Percentiles rank a stretch among this genome's conserved stretches.
phyloP scores from a whole-genome alignment of 352 stramenopile genomes.

The Globisporangium barbulae region DNA sequence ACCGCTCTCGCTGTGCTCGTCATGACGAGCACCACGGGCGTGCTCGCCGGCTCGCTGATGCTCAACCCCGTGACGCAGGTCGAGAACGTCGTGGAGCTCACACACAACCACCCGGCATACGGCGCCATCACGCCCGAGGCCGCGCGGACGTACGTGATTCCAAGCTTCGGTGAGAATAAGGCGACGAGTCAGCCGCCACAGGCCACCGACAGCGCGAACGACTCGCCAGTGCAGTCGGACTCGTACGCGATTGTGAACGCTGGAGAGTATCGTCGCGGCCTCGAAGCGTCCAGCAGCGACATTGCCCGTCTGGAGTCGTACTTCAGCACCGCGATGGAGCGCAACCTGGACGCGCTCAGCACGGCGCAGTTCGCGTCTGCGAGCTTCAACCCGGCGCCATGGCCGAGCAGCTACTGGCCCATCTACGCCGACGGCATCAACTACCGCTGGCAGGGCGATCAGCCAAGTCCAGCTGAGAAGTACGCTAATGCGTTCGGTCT shows the following conservation, averaged over 20 bases:
- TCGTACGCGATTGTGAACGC: neutral
- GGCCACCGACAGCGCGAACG: neutral
- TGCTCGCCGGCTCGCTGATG: neutral
- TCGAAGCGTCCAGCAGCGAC: neutral
- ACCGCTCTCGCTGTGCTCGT: neutral
- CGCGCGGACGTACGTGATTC: neutral
- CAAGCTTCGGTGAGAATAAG: neutral
- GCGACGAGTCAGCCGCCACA: neutral
- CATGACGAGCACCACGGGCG: neutral
- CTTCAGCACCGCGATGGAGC: conserved; percentile 2
- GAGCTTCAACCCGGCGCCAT: conserved; percentile 30
- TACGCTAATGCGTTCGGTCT: conserved; percentile 39
- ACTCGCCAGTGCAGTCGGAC: neutral
- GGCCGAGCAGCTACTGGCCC: conserved; percentile 20
- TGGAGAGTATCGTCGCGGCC: neutral
- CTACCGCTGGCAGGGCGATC: conserved; percentile 13
- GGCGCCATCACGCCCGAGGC: conserved; percentile 1
- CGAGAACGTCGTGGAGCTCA: conserved; percentile 9
- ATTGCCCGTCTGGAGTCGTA: conserved; percentile 1
- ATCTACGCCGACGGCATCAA: conserved; percentile 18
- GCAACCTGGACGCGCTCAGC: conserved; percentile 4
- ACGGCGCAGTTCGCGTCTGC: conserved; percentile 18
- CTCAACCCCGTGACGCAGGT: neutral
- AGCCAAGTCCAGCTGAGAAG: conserved; percentile 38
- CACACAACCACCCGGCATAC: conserved; percentile 4